phyloP scores from a whole-genome alignment of 129 eudicot species.

The Sambucus nigra region DNA sequence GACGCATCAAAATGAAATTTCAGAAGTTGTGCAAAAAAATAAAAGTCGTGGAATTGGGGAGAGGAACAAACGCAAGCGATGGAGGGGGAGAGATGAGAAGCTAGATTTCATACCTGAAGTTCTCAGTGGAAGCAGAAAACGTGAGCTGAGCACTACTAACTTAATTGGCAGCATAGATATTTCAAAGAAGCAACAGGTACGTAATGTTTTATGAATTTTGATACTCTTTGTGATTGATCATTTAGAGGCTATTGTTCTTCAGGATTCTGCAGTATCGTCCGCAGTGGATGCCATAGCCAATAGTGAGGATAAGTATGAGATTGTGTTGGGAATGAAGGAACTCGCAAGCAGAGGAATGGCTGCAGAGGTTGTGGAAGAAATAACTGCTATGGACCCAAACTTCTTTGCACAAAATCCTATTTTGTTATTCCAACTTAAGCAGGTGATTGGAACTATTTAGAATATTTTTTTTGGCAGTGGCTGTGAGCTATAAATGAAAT shows the following conservation, averaged over 20 bases:
- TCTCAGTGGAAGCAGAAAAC: conserved; percentile 26
- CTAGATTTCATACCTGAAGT: conserved; percentile 21
- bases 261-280: conserved; percentile 39
- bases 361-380: conserved; percentile 88
- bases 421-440: conserved; percentile 85
- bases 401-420: conserved; percentile 53
- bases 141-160: conserved; percentile 15
- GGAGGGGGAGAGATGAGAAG: conserved; percentile 86
- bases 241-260: conserved; percentile 11
- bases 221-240: neutral
- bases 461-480: neutral
- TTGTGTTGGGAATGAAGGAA: conserved; percentile 74
- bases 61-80: conserved; percentile 82
- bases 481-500: conserved; percentile 1
- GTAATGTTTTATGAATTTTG: neutral
- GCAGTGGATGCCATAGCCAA: conserved; percentile 18
- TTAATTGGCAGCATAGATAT: conserved; percentile 16
- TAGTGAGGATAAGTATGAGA: conserved; percentile 61
- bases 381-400: conserved; percentile 58
- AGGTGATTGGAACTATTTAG: conserved; percentile 33
- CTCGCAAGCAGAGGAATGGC: conserved; percentile 86
- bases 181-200: conserved; percentile 32
- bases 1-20: conserved; percentile 32
- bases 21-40: conserved; percentile 41
- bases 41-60: conserved; percentile 45